A percentile compares a stretch with the other conserved stretches of the same genome.
These are phyloP conservation scores for Leishmania major DNA, from an alignment of 208 protist genomes.

Conservation along the genomic window DNA sequence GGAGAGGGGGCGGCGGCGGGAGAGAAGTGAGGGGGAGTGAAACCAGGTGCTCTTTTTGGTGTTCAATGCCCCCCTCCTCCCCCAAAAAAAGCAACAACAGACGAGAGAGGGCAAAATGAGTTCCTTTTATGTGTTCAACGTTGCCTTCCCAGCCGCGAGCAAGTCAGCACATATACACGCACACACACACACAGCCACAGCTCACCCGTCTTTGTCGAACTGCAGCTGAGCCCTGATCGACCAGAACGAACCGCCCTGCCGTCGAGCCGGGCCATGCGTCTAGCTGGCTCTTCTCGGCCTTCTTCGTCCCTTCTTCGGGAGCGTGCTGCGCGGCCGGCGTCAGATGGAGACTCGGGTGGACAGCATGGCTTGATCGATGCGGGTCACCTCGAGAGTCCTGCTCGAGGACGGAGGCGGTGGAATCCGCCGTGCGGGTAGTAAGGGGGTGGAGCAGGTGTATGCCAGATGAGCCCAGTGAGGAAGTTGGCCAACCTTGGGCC, in stretches of 20 bases:
- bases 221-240: background rate
- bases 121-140: background rate
- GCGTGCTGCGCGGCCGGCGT: background rate
- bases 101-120: background rate
- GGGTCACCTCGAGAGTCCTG: background rate
- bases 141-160: background rate
- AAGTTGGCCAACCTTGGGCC: background rate
- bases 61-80: too few relatives aligned
- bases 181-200: background rate
- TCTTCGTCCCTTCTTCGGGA: background rate
- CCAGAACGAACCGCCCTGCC: background rate
- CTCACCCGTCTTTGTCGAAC: background rate
- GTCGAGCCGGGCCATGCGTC: background rate
- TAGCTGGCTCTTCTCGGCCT: background rate
- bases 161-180: background rate
- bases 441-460: background rate
- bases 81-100: background rate
- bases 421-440: background rate
- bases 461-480: background rate
- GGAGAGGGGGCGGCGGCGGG: background rate
- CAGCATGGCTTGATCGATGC: background rate
- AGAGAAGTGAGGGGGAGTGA: background rate
- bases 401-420: background rate
- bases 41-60: background rate
- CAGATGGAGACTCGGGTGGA: background rate